phyloP scores from a whole-genome alignment of 2,329 filamentous ascomycete species.

The Cladophialophora exuberans region DNA sequence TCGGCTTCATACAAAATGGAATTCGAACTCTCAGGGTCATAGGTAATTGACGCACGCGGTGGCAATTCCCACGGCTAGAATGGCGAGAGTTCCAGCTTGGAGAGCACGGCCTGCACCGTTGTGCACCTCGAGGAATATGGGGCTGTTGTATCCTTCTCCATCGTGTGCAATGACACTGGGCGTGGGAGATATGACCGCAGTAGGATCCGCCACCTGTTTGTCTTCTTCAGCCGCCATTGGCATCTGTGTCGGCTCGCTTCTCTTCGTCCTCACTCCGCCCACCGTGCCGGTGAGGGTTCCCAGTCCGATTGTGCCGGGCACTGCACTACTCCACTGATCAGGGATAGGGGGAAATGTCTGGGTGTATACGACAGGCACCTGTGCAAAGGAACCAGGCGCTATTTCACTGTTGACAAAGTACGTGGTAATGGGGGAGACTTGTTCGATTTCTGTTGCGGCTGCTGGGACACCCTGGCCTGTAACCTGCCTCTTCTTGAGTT shows the following conservation, averaged over 20 bases:
- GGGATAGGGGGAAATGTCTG: constrained; percentile 36
- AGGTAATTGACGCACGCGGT: constrained; percentile 9
- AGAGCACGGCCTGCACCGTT: constrained; percentile 6
- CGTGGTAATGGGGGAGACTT: constrained; percentile 37
- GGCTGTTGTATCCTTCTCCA: background rate
- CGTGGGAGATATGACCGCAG: background rate
- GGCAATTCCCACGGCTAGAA: constrained; percentile 11
- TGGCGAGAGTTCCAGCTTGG: constrained; percentile 12
- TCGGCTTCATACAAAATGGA: too few relatives aligned
- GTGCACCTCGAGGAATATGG: background rate
- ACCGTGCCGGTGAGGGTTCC: constrained; percentile 35
- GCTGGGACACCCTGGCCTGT: constrained; percentile 36
- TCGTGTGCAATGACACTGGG: too few relatives aligned
- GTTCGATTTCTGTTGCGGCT: constrained; percentile 34
- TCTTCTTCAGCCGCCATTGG: constrained; percentile 4
- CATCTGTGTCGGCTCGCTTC: constrained; percentile 25
- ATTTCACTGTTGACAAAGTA: constrained; percentile 20
- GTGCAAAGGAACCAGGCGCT: constrained; percentile 13
- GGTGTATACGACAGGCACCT: constrained; percentile 33
- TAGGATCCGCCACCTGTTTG: background rate
- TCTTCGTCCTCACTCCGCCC: constrained; percentile 31
- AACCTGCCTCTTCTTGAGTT: constrained; percentile 28
- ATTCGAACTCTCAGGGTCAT: too few relatives aligned
- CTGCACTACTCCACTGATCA: constrained; percentile 38
- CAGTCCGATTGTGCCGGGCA: constrained; percentile 37